These are phyloP conservation scores for Saturnispora diversa DNA, from an alignment of 805 yeast genomes.

Conservation along the genomic window DNA sequence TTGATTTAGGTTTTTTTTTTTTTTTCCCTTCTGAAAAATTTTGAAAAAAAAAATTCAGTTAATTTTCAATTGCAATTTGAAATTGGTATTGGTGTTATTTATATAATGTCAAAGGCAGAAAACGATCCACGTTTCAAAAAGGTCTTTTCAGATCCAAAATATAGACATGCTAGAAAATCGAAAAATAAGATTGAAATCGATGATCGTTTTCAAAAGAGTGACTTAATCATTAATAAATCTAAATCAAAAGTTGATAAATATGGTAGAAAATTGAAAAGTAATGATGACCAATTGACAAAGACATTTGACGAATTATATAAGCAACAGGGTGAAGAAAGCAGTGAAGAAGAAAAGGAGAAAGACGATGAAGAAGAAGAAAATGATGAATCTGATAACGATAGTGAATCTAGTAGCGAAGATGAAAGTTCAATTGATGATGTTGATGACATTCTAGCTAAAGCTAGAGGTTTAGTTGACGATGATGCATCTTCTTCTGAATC, in stretches of 20 bases:
- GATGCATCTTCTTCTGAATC: conserved; percentile 32
- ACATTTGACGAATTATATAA: conserved; percentile 56
- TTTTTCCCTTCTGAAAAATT: neutral
- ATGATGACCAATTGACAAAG: conserved; percentile 13
- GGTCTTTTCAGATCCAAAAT: conserved; percentile 83
- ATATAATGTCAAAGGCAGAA: conserved; percentile 7
- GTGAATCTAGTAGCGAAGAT: too few relatives aligned
- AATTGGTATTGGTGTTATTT: neutral
- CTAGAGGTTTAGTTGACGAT: conserved; percentile 47
- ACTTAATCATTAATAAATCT: conserved; percentile 43
- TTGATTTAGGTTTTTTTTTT: neutral
- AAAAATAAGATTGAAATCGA: conserved; percentile 73
- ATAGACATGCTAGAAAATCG: conserved; percentile 62
- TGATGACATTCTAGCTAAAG: conserved; percentile 30
- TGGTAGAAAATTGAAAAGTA: conserved; percentile 59
- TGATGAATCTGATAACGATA: conserved; percentile 4
- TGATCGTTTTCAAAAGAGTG: conserved; percentile 68
- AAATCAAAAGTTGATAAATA: conserved; percentile 70
- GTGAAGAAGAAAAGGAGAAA: conserved; percentile 37
- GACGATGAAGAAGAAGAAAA: conserved; percentile 30
- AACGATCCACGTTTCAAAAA: conserved; percentile 70
- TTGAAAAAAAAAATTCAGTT: neutral
- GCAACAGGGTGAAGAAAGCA: conserved; percentile 31
- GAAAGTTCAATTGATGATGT: conserved; percentile 20
- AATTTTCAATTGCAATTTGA: neutral